Conservation (phyloP, 306 rosid genomes). For the Trichosanthes cucumerina region DNA sequence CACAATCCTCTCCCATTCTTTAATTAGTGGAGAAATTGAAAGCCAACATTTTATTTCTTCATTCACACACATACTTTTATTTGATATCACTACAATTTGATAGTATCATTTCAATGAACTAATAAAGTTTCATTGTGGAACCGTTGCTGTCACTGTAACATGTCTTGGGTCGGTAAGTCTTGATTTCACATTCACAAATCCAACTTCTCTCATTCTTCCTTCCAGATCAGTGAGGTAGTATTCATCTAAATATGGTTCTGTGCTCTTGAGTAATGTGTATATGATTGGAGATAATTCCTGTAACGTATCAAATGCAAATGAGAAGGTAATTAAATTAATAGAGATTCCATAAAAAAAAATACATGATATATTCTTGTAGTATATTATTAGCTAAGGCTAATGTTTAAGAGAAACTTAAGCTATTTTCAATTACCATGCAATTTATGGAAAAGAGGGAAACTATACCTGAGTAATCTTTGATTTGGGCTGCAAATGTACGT, state of each 20-base stretch:
- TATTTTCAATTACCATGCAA: no score
- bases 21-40: no score
- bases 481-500: slow-evolving; percentile 38
- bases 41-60: no score
- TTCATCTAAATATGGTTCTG: slow-evolving; percentile 54
- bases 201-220: slow-evolving; percentile 34
- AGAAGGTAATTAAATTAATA: background rate
- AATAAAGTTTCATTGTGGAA: slow-evolving; percentile 15
- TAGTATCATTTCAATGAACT: background rate
- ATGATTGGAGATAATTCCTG: slow-evolving; percentile 48
- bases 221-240: slow-evolving; percentile 47
- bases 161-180: slow-evolving; percentile 53
- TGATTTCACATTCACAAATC: slow-evolving; percentile 36
- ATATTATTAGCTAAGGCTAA: background rate
- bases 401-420: background rate
- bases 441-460: no score
- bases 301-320: background rate
- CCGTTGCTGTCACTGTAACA: slow-evolving; percentile 46
- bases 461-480: slow-evolving; percentile 50
- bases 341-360: background rate
- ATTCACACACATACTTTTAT: no score
- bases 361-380: background rate
- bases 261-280: slow-evolving; percentile 50
- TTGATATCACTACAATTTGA: no score
- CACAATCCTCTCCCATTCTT: no score